Base-by-base conservation (phyloP, 345 rosid genomes). In the Salix exigua region DNA sequence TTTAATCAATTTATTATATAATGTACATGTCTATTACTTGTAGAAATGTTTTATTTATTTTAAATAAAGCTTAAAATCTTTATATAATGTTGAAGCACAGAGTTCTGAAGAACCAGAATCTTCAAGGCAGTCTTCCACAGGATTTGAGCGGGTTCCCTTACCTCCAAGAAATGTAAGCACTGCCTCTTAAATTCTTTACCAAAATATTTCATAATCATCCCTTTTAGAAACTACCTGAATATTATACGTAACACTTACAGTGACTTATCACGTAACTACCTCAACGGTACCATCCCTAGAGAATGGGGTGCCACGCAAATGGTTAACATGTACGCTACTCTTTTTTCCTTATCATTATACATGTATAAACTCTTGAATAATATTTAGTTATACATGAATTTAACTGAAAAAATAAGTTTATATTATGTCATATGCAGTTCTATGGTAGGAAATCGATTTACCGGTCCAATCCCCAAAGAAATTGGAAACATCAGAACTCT, bases 391-490 rank as follows among this genome's bases (percentile, higher is more conserved):
- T 13, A 44, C 16, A n/a, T 14, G 60, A 51, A 51, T 1, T 17
- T 50, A 17, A 16, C 23, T 23, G 38, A 68, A 5, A 25, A 42
- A 28, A 46, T 33, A 53, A 13, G 28, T 33, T 87, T 65, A 18
- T 33, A 21, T 19, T 3, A 17, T 46, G 2, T 35, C 21, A 50
- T 50, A 16, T 83, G 79, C 75, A 90, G 93, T 63, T 68, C 83
- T 35, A 10, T 90, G 37, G 38, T 82, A 60, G 91, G 77, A 81
- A 90, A 90, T 74, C 83, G 86, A 51, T 67, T 90, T 38, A 80
- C 75, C 0, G 91, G 93, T 76, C 23, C 82, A 16, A 84, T 90
- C 61, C 93, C 93, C 2, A 79, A 82, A 84, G 88, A 86, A 74
- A 53, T 85, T 46, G 91, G 81, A 42, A 90, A 86, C 74, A 35